Evolutionary conservation across 306 rosid genomes (phyloP).

Genomic region (Psophocarpus tetragonolobus): DNA sequence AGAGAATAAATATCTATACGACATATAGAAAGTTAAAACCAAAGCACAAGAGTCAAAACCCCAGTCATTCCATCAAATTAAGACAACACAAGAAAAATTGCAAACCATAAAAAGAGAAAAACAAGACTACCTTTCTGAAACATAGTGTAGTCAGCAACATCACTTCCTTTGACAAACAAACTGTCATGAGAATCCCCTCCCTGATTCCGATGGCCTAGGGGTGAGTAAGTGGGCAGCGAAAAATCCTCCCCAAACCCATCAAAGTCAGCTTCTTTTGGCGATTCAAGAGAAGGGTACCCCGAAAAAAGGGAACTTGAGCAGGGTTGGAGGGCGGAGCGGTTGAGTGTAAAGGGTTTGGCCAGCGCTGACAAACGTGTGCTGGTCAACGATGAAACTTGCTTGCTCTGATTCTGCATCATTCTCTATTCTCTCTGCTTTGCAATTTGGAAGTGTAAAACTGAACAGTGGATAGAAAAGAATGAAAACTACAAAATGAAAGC

Average conservation of each 20-base stretch:
- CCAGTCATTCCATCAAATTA: background rate
- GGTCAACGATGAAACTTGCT: slow-evolving; percentile 23
- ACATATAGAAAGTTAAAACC: background rate
- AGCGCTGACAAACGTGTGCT: slow-evolving; percentile 60
- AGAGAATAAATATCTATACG: background rate
- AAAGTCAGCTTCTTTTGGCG: slow-evolving; percentile 26
- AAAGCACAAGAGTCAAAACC: background rate
- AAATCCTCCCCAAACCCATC: slow-evolving; percentile 6
- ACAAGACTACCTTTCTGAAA: slow-evolving; percentile 42
- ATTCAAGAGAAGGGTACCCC: slow-evolving; percentile 34
- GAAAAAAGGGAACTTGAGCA: slow-evolving; percentile 15
- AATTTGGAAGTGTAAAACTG: background rate
- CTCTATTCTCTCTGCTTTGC: background rate
- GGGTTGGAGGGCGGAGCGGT: slow-evolving; percentile 35
- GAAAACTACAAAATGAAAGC: background rate
- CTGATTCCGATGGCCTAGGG: slow-evolving; percentile 19
- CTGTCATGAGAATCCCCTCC: slow-evolving; percentile 5
- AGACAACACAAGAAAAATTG: background rate
- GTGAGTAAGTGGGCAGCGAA: slow-evolving; percentile 22
- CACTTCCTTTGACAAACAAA: slow-evolving; percentile 24
- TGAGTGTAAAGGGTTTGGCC: slow-evolving; percentile 64
- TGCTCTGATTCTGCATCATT: slow-evolving; percentile 32
- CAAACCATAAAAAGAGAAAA: background rate
- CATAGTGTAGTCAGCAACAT: slow-evolving; percentile 25
- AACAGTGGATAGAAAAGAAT: background rate